These are phyloP conservation scores for Phoma sp. DNA, from an alignment of 2,329 filamentous ascomycete species.

Conservation along the genomic window DNA sequence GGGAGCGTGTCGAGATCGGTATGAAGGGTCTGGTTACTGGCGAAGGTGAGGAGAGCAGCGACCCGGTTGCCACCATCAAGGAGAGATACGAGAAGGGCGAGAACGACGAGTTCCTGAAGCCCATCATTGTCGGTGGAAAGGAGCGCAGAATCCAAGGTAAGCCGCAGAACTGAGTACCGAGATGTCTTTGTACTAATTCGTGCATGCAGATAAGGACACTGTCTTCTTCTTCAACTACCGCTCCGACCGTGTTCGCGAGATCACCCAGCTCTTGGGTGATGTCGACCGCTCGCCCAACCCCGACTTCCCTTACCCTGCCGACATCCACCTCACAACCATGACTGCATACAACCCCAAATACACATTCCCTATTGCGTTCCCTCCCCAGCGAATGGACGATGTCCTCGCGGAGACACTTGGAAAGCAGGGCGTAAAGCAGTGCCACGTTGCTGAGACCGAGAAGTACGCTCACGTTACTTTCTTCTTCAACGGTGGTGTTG, in stretches of 20 bases:
- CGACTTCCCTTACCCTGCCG: constrained; percentile 92
- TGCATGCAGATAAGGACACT: constrained; percentile 77
- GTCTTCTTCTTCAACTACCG: constrained; percentile 99
- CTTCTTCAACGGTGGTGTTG: constrained; percentile 99
- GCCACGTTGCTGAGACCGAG: constrained; percentile 97
- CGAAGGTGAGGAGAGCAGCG: constrained; percentile 83
- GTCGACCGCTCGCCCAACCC: constrained; percentile 89
- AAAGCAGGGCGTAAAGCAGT: constrained; percentile 89
- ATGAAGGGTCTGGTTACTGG: constrained; percentile 86
- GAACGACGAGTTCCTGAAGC: constrained; percentile 97
- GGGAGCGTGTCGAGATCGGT: constrained; percentile 91
- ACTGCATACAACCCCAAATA: constrained; percentile 97
- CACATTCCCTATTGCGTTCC: constrained; percentile 89
- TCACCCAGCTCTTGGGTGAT: constrained; percentile 91
- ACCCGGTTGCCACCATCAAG: constrained; percentile 86
- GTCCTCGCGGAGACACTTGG: constrained; percentile 97
- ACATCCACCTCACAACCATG: constrained; percentile 91
- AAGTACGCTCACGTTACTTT: constrained; percentile 99
- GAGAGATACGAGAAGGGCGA: constrained; percentile 87
- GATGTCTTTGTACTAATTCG: constrained; percentile 38
- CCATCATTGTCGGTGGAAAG: constrained; percentile 90
- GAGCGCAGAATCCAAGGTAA: constrained; percentile 84
- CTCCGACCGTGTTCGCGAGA: constrained; percentile 94
- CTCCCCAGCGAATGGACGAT: constrained; percentile 94
- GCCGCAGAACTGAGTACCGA: constrained; percentile 31